These are phyloP conservation scores for Fusarium agapanthi DNA, from an alignment of 2,329 filamentous ascomycete species.

Conservation along the genomic window DNA sequence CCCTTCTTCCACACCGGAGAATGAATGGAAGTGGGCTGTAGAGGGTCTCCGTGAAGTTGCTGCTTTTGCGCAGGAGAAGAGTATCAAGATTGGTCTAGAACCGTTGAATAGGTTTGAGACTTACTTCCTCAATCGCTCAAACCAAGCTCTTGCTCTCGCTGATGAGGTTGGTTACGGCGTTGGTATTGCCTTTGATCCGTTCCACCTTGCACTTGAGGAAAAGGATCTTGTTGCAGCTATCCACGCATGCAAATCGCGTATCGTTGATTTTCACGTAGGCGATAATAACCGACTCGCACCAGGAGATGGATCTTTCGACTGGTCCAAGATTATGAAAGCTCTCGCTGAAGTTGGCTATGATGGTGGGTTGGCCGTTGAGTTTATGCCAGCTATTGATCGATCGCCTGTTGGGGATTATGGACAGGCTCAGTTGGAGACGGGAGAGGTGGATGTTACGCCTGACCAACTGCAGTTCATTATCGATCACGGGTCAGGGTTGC, in stretches of 20 bases:
- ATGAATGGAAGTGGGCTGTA: constrained; percentile 33
- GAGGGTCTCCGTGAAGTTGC: constrained; percentile 23
- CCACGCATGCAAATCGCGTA: constrained; percentile 6
- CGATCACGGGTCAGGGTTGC: constrained; percentile 24
- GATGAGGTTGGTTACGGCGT: constrained; percentile 23
- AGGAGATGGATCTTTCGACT: constrained; percentile 27
- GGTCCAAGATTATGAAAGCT: constrained; percentile 18
- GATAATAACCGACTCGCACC: constrained; percentile 31
- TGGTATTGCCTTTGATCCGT: constrained; percentile 28
- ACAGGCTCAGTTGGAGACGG: constrained; percentile 16
- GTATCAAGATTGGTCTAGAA: constrained; percentile 28
- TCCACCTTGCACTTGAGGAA: constrained; percentile 29
- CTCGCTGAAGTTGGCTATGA: constrained; percentile 15
- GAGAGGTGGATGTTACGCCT: not conserved
- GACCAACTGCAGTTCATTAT: constrained; percentile 32
- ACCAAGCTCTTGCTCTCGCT: constrained; percentile 31
- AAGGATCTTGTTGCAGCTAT: constrained; percentile 23
- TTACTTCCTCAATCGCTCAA: constrained; percentile 32
- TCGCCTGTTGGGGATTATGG: constrained; percentile 21
- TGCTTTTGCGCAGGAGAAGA: constrained; percentile 8
- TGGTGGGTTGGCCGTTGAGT: constrained; percentile 26
- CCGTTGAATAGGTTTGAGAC: constrained; percentile 37
- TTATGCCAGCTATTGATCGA: constrained; percentile 34
- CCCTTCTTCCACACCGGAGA: constrained; percentile 17
- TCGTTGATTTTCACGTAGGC: constrained; percentile 29